Percentiles rank a stretch among this genome's conserved stretches.
Evolutionary conservation across 345 rosid species (phyloP).

Genomic region (Punica granatum): DNA sequence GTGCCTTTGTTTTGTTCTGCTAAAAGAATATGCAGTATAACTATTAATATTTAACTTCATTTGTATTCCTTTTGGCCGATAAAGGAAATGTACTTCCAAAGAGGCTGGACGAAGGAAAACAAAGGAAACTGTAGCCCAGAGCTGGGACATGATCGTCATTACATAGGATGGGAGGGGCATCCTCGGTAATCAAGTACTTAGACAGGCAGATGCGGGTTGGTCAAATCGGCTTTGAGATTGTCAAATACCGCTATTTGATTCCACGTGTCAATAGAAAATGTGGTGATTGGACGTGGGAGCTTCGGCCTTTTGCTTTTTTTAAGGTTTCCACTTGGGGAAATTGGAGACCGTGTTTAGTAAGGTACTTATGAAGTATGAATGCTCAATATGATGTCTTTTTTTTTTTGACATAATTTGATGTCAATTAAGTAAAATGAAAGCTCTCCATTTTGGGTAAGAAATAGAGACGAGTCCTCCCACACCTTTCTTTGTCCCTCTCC

Average conservation of each 20-base stretch:
- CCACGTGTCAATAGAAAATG: not conserved
- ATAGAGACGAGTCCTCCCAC: not conserved
- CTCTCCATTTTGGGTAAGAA: constrained; percentile 1
- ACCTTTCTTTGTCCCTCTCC: not conserved
- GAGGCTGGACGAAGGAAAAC: not conserved
- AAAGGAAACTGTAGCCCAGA: not conserved
- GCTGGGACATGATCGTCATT: not conserved
- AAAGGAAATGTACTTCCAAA: not conserved
- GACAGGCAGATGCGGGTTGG: not conserved
- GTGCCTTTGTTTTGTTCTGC: not conserved
- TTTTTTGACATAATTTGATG: too few species aligned
- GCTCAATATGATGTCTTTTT: too few species aligned
- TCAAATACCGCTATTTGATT: not conserved
- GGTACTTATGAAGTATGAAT: not conserved
- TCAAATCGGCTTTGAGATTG: not conserved
- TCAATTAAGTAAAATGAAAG: not conserved
- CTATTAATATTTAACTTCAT: not conserved
- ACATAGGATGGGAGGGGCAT: not conserved
- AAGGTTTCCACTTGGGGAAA: constrained; percentile 2
- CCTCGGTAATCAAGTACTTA: not conserved
- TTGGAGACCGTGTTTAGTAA: not conserved
- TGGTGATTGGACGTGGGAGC: not conserved
- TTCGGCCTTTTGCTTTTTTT: not conserved
- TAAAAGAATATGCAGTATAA: not conserved
- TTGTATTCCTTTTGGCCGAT: too few species aligned